Evolutionary conservation across 2,329 filamentous ascomycete genomes (phyloP), one percentile per base, ranked within the genome.

Genomic region (Fusarium phyllophilum): DNA sequence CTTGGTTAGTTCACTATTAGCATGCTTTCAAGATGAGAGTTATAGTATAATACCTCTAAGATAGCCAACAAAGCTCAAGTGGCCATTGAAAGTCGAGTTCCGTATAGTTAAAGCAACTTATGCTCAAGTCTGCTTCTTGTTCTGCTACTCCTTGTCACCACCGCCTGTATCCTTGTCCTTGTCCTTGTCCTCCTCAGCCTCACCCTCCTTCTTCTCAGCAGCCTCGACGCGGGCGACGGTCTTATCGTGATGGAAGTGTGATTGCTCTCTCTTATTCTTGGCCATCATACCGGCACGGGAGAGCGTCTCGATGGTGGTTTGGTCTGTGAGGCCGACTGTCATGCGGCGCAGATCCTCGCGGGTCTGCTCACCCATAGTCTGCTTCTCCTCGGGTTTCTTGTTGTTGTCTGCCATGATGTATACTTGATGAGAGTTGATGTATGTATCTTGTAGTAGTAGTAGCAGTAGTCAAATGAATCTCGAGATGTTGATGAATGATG

Each of bases 291-390:
- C 76, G 7, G 68, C 57, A 22, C 64, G 56, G 0, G 73, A 69
- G 18, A 78, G 76, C 18, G 69, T 71, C 33, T 72, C 61, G 24
- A 77, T 78, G 20, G 76, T 78, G 17, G 31, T 36, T 51, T 78
- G 76, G 62, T 78, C 48, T 20, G 73, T 75, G n/a, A 78, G 75
- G 18, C 62, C 49, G 6, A 39, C 24, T 8, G 76, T 78, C 76
- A 78, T 78, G 10, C 76, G 75, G 8, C 71, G 59, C 15, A 76
- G 20, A n/a, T 65, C 68, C n/a, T 66, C 55, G 14, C 57, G 54
- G 22, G 54, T 65, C 33, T 67, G 48, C 14, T 76, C 55, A 22
- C 66, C 55, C 24, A 68, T 52, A 38, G 39, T 41, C n/a, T 46
- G 33, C 34, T 46, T 44, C 31, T 48, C 14, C 31, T 38, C n/a